Evolutionary conservation across 768 basidiomycete species (phyloP), one percentile per base, ranked within the genome.

Genomic region (Cystofilobasidium bisporidii): DNA sequence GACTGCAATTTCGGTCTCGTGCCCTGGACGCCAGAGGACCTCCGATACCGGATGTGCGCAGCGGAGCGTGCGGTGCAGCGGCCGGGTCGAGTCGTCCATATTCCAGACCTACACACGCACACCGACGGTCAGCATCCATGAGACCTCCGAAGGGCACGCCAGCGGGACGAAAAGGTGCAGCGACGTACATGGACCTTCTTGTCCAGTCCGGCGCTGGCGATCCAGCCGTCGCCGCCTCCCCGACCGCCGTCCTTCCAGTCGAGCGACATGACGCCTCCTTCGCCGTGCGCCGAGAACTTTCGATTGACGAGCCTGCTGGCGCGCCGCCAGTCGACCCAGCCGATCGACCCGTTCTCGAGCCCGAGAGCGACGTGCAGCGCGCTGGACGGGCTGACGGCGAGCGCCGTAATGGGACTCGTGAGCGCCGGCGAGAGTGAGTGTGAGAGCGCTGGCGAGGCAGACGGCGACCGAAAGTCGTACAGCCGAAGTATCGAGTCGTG

Each of bases 191-290:
- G 89, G 60, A 90, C 88, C 33, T 82, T 85, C 41, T 85, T 83
- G 76, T 91, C 89, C 36, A 91, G 78, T 0, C 88, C 87, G 17
- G 85, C 87, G 63, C 87, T 89, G 8, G 84, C 85, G 26, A 91
- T 81, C 88, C 88, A 91, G 1, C 87, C 87, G 3, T 71, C 71
- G 9, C 76, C 75, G 12, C 55, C 63, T 36, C 71, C 50, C 41
- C 53, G 53, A 8, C 53, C 53, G 14, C 61, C 61, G 17, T 41
- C 61, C 62, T 63, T 68, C 67, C 67, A 68, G 26, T 68, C 67
- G 24, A 68, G 53, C 20, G 38, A 40, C 55, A 68, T 63, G 43
- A 68, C 67, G n/a, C 50, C 61, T 22, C 61, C 67, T 12, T 50
- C 67, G 18, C 63, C 63, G 28, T 68, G 67, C 14, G 61, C 67